Conservation (phyloP, 805 yeast genomes). For the Debaryomyces tyrocola region DNA sequence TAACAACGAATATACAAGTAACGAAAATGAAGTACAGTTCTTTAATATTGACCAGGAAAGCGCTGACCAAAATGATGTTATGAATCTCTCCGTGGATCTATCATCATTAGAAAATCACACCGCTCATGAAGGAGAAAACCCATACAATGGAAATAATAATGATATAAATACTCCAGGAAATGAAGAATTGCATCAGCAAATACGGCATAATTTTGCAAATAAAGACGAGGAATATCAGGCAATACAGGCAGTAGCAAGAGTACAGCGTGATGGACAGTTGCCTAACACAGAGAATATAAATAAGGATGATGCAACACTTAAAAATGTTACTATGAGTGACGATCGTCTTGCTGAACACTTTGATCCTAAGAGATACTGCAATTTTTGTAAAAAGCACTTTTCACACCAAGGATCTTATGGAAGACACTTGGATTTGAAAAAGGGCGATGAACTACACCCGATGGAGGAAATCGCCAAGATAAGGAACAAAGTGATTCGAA, state of each 20-base stretch:
- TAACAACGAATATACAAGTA: not conserved
- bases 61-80: not conserved
- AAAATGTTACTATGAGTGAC: not conserved
- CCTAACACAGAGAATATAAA: not conserved
- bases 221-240: not conserved
- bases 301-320: not conserved
- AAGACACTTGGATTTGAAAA: conserved; percentile 56
- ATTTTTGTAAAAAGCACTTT: conserved; percentile 53
- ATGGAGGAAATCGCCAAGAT: conserved; percentile 44
- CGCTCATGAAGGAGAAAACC: not conserved
- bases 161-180: not conserved
- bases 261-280: not conserved
- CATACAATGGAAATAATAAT: not conserved
- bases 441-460: conserved; percentile 56
- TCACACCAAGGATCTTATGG: conserved; percentile 61
- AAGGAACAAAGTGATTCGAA: conserved; percentile 49
- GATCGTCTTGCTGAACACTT: not conserved
- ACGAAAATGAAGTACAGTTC: conserved; percentile 1
- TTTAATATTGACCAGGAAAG: not conserved
- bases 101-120: not conserved
- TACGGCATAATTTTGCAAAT: not conserved
- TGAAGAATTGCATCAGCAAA: not conserved
- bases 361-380: conserved; percentile 37
- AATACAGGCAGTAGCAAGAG: not conserved
- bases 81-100: not conserved